These are phyloP conservation scores for Calocybe indica DNA, from an alignment of 768 basidiomycete genomes.

Conservation along the genomic window DNA sequence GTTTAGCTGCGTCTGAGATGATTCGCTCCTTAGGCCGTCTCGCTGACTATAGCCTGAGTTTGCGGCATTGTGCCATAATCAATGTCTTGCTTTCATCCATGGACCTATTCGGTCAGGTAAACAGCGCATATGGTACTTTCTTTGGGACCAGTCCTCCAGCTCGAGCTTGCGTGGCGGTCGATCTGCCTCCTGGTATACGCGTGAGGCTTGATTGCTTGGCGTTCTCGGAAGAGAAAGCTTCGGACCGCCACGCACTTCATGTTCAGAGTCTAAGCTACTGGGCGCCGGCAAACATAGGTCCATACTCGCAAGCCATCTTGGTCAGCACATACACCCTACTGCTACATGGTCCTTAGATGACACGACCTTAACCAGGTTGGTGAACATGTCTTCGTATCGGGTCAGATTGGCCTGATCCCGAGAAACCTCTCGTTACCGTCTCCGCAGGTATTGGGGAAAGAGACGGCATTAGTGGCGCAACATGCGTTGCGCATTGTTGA, in stretches of 20 bases:
- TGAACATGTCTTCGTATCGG: slow-evolving; percentile 81
- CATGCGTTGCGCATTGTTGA: slow-evolving; percentile 67
- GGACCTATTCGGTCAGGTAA: slow-evolving; percentile 70
- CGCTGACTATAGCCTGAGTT: slow-evolving; percentile 34
- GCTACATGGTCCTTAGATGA: neutral
- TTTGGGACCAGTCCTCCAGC: slow-evolving; percentile 92
- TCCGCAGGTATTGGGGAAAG: slow-evolving; percentile 48
- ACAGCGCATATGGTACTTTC: slow-evolving; percentile 70
- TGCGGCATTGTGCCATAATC: slow-evolving; percentile 66
- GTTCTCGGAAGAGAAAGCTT: slow-evolving; percentile 33
- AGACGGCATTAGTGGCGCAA: slow-evolving; percentile 73
- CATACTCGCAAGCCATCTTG: slow-evolving; percentile 90
- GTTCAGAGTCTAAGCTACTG: slow-evolving; percentile 97
- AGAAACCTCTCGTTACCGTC: slow-evolving; percentile 61
- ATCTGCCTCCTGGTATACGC: slow-evolving; percentile 50
- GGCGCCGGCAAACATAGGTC: slow-evolving; percentile 99
- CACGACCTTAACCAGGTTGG: slow-evolving; percentile 44
- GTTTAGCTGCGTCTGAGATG: neutral
- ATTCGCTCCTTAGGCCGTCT: slow-evolving; percentile 44
- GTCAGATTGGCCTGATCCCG: slow-evolving; percentile 91
- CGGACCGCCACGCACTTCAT: slow-evolving; percentile 72
- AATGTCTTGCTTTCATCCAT: slow-evolving; percentile 83
- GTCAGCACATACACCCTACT: slow-evolving; percentile 36
- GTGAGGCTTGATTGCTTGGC: slow-evolving; percentile 81
- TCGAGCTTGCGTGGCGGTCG: slow-evolving; percentile 87